These are phyloP conservation scores for Talaromyces sp. DNA, from an alignment of 2,329 filamentous ascomycete species.

Conservation along the genomic window DNA sequence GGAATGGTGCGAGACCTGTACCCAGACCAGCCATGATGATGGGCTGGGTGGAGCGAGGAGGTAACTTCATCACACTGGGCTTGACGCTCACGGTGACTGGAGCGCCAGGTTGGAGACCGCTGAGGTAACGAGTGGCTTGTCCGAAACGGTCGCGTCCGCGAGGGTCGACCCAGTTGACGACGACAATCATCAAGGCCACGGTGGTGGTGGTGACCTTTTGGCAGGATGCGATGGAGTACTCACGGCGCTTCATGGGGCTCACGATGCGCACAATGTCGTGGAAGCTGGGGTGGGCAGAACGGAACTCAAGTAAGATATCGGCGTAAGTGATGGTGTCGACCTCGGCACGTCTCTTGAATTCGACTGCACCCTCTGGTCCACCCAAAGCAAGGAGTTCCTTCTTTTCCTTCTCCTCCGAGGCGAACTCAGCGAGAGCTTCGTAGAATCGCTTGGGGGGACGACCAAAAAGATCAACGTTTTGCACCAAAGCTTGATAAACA, in stretches of 20 bases:
- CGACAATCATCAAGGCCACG: conserved; percentile 95
- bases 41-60: conserved; percentile 77
- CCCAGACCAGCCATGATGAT: conserved; percentile 99
- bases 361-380: conserved; percentile 74
- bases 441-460: conserved; percentile 98
- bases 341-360: conserved; percentile 90
- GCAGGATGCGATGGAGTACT: conserved; percentile 98
- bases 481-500: conserved; percentile 83
- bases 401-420: conserved; percentile 78
- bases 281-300: conserved; percentile 83
- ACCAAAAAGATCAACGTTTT: conserved; percentile 96
- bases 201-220: conserved; percentile 88
- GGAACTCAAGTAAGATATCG: conserved; percentile 85
- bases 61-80: conserved; percentile 99
- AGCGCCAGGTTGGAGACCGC: conserved; percentile 69
- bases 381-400: conserved; percentile 74
- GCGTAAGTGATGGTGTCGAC: conserved; percentile 89
- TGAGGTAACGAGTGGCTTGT: conserved; percentile 89
- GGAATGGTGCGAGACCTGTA: conserved; percentile 97
- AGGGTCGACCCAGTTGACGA: conserved; percentile 91
- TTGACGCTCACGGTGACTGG: conserved; percentile 91
- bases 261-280: conserved; percentile 86
- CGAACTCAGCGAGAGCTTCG: conserved; percentile 83
- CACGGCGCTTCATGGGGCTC: conserved; percentile 86
- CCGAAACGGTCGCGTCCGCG: conserved; percentile 85